Conservation (phyloP, 305 asterid genomes). For the Fraxinus dipetala region DNA sequence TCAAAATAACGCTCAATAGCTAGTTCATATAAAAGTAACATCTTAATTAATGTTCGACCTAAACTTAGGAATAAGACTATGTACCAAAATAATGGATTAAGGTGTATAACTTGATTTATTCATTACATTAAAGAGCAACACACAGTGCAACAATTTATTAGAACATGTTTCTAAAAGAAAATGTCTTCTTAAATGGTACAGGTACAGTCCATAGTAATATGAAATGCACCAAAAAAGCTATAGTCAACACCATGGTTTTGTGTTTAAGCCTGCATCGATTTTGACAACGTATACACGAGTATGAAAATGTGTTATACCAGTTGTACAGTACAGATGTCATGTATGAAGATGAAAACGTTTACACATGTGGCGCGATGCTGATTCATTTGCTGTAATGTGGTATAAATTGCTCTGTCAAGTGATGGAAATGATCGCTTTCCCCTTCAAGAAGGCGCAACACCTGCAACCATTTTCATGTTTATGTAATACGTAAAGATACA, state of each 20-base stretch:
- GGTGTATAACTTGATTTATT: constrained; percentile 7
- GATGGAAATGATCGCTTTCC: constrained; percentile 51
- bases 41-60: background rate
- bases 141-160: background rate
- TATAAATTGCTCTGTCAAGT: constrained; percentile 53
- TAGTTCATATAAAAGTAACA: background rate
- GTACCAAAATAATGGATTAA: background rate
- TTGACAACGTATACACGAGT: constrained; percentile 15
- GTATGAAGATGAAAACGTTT: background rate
- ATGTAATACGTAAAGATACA: background rate
- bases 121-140: background rate
- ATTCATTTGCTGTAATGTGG: constrained; percentile 40
- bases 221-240: background rate
- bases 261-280: constrained; percentile 8
- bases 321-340: background rate
- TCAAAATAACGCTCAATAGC: no score
- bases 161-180: background rate
- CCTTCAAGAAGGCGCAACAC: constrained; percentile 73
- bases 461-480: constrained; percentile 34
- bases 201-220: background rate
- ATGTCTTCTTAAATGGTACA: constrained; percentile 1
- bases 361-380: background rate
- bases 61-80: background rate
- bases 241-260: background rate
- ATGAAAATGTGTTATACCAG: background rate